Base-by-base conservation (phyloP, 2,329 filamentous ascomycete species). In the Sporothrix euskadiensis region DNA sequence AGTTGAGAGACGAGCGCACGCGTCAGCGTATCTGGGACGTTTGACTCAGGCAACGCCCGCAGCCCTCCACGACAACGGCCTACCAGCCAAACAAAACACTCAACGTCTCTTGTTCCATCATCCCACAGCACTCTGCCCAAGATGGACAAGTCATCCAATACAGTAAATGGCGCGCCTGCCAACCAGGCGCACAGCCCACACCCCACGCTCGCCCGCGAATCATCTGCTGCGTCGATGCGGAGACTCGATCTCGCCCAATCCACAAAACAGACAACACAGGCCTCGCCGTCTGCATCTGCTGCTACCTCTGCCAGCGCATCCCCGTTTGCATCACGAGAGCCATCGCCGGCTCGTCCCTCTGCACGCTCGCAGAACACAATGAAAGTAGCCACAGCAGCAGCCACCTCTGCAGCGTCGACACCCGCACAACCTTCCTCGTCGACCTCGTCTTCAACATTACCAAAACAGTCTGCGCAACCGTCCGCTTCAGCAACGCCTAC, bases 271-370 rank as follows among this genome's bases (percentile, higher is more conserved):
- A 26, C 71, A 9, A 74, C 76, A 44, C 76, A 76, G 52, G 32
- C 75, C 32, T 74, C 77, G 47, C 72, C 75, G 49, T 59, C 76
- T 35, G 70, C 76, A n/a, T 81, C 79, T n/a, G 69, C 76, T 44
- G 71, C 79, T 49, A 80, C 78, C 6, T 80, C 79, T 22, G 76
- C 78, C 70, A 76, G 76, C 22, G 74, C 79, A 65, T 81, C 81
- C 26, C 81, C 81, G 9, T 77, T 80, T 70, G 74, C 78, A 22
- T 82, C 81, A 54, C 82, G 86, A 77, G 86, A 88, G 73, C 79
- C 84, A 22, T 88, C 86, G 14, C 86, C 86, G 19, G 81, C 81
- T 68, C 81, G 84, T 69, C 82, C 83, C 77, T 52, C 80, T 78
- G 77, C 82, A 79, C 78, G 79, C 49, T 76, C 76, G 6, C 73